Evolutionary conservation across 2,329 filamentous ascomycete species (phyloP).

Genomic region (Ceratocystis variospora): DNA sequence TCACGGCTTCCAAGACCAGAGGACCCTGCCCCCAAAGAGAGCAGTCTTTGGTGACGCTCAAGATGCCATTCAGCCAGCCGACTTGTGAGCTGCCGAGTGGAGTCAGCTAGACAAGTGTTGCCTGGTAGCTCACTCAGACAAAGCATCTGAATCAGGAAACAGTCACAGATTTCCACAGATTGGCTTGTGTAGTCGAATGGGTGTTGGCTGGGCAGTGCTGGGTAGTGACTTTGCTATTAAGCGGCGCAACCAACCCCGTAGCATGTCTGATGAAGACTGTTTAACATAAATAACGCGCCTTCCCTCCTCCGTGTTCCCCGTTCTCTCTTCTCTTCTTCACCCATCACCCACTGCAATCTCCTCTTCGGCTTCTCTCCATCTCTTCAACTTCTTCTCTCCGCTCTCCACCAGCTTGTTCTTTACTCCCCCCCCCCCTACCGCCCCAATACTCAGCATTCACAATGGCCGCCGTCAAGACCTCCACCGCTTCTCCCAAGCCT

Average conservation of each 20-base stretch:
- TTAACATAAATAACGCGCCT: not conserved
- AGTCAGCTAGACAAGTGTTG: not conserved
- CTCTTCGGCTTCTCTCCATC: not conserved
- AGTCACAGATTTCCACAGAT: not conserved
- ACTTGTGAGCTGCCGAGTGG: too few relatives aligned
- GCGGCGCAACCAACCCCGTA: not conserved
- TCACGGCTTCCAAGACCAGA: too few relatives aligned
- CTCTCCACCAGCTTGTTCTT: not conserved
- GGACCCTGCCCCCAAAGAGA: too few relatives aligned
- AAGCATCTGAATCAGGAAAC: not conserved
- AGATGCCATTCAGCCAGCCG: too few relatives aligned
- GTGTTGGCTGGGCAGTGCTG: not conserved
- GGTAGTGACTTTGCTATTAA: not conserved
- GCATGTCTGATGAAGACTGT: not conserved
- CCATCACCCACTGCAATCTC: slow-evolving; percentile 8
- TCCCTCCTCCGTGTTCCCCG: not conserved
- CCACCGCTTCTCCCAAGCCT: slow-evolving; percentile 7
- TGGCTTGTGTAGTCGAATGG: not conserved
- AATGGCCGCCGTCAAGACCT: slow-evolving; percentile 16
- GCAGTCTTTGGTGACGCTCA: too few relatives aligned
- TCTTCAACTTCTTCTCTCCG: not conserved
- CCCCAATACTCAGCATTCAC: slow-evolving; percentile 1
- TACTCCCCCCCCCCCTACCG: not conserved
- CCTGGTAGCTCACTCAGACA: not conserved
- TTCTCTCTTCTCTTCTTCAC: slow-evolving; percentile 3